Conservation (phyloP, 2,329 filamentous ascomycete species). For the Hypoxylon sp. region DNA sequence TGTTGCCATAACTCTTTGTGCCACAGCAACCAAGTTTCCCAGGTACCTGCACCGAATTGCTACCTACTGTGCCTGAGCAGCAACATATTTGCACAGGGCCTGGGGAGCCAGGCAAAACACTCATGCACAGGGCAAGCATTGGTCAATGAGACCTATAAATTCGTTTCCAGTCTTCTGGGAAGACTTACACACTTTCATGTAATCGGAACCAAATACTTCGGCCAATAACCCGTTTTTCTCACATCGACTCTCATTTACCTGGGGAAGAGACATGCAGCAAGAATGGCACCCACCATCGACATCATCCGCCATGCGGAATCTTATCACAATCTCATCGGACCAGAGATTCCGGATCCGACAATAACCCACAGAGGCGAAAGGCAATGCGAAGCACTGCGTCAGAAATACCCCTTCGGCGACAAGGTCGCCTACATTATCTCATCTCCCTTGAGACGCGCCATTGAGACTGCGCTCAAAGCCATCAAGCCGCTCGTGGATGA, state of each 20-base stretch:
- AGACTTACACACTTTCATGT: background rate
- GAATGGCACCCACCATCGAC: conserved; percentile 68
- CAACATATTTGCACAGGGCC: background rate
- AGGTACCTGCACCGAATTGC: background rate
- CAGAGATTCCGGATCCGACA: conserved; percentile 77
- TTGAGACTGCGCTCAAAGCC: conserved; percentile 79
- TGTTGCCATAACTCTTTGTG: conserved; percentile 6
- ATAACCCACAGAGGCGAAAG: conserved; percentile 78
- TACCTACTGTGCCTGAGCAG: background rate
- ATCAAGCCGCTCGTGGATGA: conserved; percentile 70
- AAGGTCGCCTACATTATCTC: conserved; percentile 77
- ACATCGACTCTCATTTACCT: background rate
- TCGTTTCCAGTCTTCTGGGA: background rate
- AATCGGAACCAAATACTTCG: background rate
- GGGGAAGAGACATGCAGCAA: background rate
- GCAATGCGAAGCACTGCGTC: conserved; percentile 76
- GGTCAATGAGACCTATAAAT: conserved; percentile 4
- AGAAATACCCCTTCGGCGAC: conserved; percentile 73
- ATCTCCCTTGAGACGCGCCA: conserved; percentile 83
- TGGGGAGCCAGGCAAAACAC: background rate
- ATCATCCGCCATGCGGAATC: conserved; percentile 81
- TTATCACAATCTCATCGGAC: conserved; percentile 83
- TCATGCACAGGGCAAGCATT: background rate
- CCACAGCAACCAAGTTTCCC: background rate
- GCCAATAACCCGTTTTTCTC: no score